Evolutionary conservation across 371 early-diverging fungal species (phyloP).

Genomic region (Rhizopus arrhizus): DNA sequence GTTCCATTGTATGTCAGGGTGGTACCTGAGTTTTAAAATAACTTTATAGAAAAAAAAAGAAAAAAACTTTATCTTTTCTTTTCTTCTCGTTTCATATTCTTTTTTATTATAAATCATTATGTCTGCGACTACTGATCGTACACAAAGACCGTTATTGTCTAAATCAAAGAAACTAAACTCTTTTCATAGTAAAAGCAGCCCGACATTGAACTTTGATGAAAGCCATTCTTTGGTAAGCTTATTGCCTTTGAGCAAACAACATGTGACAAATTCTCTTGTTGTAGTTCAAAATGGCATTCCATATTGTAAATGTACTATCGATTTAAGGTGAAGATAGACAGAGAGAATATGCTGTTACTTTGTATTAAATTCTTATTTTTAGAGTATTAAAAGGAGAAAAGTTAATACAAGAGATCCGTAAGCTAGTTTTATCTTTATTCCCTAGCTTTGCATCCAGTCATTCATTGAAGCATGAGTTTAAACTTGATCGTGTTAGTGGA

Average conservation of each 20-base stretch:
- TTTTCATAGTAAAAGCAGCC: background rate
- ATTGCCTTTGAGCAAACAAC: constrained; percentile 9
- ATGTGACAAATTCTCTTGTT: constrained; percentile 3
- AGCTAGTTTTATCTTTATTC: constrained; percentile 29
- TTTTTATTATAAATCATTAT: background rate
- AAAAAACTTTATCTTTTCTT: background rate
- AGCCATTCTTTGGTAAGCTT: constrained; percentile 1
- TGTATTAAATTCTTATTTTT: background rate
- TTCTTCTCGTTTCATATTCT: background rate
- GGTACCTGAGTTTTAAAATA: too few species aligned
- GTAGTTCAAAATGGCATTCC: background rate
- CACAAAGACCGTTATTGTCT: background rate
- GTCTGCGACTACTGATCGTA: background rate
- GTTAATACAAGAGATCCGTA: constrained; percentile 25
- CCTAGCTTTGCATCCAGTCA: constrained; percentile 38
- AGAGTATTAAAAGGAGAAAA: constrained; percentile 37
- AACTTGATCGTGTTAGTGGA: constrained; percentile 71
- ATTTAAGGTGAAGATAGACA: background rate
- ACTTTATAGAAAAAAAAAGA: too few species aligned
- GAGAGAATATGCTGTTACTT: background rate
- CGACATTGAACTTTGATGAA: background rate
- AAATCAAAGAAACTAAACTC: background rate
- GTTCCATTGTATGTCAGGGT: too few species aligned
- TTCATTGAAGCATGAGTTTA: constrained; percentile 33
- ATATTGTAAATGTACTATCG: background rate